Evolutionary conservation across 257 asterid genomes (phyloP), one percentile per base, ranked within the genome.

Genomic region (Solanum etuberosum): DNA sequence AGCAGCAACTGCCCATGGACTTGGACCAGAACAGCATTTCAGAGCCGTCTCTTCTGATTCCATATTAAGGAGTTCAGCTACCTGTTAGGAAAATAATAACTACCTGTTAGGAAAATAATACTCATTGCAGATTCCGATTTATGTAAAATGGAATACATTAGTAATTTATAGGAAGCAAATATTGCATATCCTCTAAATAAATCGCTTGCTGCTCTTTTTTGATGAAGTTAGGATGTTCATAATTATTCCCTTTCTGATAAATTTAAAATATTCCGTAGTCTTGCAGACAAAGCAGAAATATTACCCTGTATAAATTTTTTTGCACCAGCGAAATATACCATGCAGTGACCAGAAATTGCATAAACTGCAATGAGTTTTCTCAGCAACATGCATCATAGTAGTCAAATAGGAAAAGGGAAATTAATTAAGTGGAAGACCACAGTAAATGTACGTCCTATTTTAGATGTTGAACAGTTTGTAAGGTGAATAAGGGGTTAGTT

Each of bases 21-120:
- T 93, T 85, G 93, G 92, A 87, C 98, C 96, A 86, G 96, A 93
- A 90, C 99, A 95, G 88, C 95, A 95, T 89, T 77, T 86, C 89
- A 87, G 51, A 61, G 97, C 93, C 72, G 90, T 91, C 85, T 92
- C 51, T 72, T 93, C 97, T 80, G 92, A 83, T 86, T 87, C 85
- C 91, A 91, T 90, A 87, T 93, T 93, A 89, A 97, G 97, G 92
- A 93, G 94, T 78, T 93, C 91, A 78, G 89, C 86, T 85, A 95
- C 92, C 98, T 97, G 90, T 84, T 82, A 86, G 87, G 89, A 65
- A 87, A 87, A 87, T 5, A n/a, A 51, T 31, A 70, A 88, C 85
- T 86, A 95, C 92, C 98, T 97, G 90, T 85, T 82, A 86, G 87
- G 89, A 63, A 87, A 87, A 87, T 4, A n/a, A 51, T 31, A 27